Conservation (phyloP, 2,329 filamentous ascomycete species). For the Pseudogymnoascus sp. region DNA sequence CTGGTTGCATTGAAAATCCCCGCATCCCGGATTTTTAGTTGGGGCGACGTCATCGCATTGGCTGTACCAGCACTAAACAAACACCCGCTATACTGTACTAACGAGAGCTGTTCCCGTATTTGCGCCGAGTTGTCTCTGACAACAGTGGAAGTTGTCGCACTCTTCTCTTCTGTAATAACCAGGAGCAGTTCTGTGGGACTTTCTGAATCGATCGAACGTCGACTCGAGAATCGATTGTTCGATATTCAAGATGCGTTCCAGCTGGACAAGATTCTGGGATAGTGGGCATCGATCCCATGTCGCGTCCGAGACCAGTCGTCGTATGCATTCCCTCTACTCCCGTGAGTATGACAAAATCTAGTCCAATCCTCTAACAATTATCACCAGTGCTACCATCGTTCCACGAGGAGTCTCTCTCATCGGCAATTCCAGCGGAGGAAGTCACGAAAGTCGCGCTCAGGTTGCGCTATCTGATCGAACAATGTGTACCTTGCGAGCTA, state of each 20-base stretch:
- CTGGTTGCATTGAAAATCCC: not conserved
- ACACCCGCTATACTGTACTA: not conserved
- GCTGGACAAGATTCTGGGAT: not conserved
- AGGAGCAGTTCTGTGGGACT: not conserved
- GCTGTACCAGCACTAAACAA: constrained; percentile 1
- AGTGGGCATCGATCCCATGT: not conserved
- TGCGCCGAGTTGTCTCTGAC: not conserved
- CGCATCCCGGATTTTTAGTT: not conserved
- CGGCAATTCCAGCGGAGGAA: constrained; percentile 65
- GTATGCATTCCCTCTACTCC: not conserved
- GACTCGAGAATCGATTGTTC: not conserved
- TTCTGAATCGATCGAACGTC: not conserved
- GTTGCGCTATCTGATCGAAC: constrained; percentile 82
- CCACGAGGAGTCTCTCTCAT: constrained; percentile 48
- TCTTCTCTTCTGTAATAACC: not conserved
- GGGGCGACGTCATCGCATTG: not conserved
- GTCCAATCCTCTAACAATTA: not conserved
- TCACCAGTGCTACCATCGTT: constrained; percentile 57
- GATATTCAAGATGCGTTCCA: not conserved
- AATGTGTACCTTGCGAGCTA: constrained; percentile 84
- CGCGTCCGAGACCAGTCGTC: constrained; percentile 1
- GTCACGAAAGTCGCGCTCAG: constrained; percentile 87
- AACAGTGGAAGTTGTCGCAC: not conserved
- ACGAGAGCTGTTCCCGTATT: not conserved
- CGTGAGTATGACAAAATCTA: not conserved